phyloP scores from a whole-genome alignment of 768 basidiomycete species.

The Xerocomellus intermedius region DNA sequence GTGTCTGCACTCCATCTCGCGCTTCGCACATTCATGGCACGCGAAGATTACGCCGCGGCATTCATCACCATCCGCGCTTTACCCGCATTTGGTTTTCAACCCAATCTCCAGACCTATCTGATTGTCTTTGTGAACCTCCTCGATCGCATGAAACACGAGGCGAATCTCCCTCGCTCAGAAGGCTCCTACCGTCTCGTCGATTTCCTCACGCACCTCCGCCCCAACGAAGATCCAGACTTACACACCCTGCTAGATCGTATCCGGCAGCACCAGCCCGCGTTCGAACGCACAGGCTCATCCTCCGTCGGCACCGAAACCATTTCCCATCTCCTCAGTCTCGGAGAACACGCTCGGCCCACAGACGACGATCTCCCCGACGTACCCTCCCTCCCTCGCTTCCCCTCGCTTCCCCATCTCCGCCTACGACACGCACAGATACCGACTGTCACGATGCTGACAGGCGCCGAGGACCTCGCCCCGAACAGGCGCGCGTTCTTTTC shows the following conservation, averaged over 20 bases:
- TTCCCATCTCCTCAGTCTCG: conserved; percentile 23
- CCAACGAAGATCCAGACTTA: conserved; percentile 18
- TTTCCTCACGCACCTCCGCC: conserved; percentile 21
- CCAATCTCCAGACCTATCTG: conserved; percentile 40
- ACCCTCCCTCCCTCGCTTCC: neutral
- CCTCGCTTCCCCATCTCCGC: neutral
- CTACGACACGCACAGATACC: conserved; percentile 6
- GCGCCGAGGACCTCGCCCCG: neutral
- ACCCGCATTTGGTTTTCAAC: conserved; percentile 25
- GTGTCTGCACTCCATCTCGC: conserved; percentile 40
- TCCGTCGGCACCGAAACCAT: conserved; percentile 18
- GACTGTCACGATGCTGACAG: neutral
- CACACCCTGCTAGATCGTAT: conserved; percentile 19
- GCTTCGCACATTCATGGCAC: conserved; percentile 44
- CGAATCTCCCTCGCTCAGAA: neutral
- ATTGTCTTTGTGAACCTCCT: conserved; percentile 41
- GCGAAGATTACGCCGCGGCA: conserved; percentile 49
- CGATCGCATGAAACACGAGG: conserved; percentile 28
- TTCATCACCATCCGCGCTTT: conserved; percentile 39
- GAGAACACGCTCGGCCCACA: neutral
- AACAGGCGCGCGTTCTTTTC: conserved; percentile 13
- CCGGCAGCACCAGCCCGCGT: neutral
- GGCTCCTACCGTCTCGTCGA: conserved; percentile 23
- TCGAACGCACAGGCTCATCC: neutral
- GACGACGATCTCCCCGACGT: conserved; percentile 3